These are phyloP conservation scores for Zopfia rhizophila DNA, from an alignment of 2,329 filamentous ascomycete genomes.

Conservation along the genomic window DNA sequence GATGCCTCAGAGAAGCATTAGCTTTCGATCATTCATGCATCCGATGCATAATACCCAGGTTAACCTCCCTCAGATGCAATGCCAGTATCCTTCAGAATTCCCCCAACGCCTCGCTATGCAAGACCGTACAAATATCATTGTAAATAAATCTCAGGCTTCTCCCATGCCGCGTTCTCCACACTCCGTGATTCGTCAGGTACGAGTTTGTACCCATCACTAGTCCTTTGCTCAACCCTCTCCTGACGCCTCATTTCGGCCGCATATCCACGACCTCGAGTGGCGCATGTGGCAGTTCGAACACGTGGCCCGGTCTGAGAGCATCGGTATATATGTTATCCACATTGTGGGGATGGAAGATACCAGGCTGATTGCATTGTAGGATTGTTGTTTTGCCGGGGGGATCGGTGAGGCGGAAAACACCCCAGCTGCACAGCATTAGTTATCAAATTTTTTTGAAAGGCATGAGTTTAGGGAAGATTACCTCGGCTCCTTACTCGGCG, in stretches of 20 bases:
- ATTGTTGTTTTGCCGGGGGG: slow-evolving; percentile 91
- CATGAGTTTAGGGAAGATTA: slow-evolving; percentile 58
- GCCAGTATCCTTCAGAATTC: slow-evolving; percentile 2
- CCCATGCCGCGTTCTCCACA: too few relatives aligned
- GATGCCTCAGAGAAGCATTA: too few relatives aligned
- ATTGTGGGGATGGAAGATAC: slow-evolving; percentile 83
- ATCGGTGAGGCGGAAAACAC: slow-evolving; percentile 92
- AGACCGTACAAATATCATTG: too few relatives aligned
- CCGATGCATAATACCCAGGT: neutral
- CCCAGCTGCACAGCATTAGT: slow-evolving; percentile 68
- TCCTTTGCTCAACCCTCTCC: neutral
- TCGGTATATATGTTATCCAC: slow-evolving; percentile 81
- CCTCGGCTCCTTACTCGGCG: slow-evolving; percentile 81
- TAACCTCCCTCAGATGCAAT: neutral
- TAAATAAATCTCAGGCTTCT: too few relatives aligned
- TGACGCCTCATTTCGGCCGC: slow-evolving; percentile 36
- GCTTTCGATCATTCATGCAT: too few relatives aligned
- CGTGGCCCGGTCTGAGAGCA: slow-evolving; percentile 69
- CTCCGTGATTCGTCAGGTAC: neutral
- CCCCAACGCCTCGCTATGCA: slow-evolving; percentile 27
- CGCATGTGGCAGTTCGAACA: slow-evolving; percentile 66
- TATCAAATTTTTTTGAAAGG: slow-evolving; percentile 6
- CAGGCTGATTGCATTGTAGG: slow-evolving; percentile 77
- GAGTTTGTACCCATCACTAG: neutral
- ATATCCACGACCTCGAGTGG: slow-evolving; percentile 75